Base-by-base conservation (phyloP, 208 protist species). In the Novymonas esmeraldas region DNA sequence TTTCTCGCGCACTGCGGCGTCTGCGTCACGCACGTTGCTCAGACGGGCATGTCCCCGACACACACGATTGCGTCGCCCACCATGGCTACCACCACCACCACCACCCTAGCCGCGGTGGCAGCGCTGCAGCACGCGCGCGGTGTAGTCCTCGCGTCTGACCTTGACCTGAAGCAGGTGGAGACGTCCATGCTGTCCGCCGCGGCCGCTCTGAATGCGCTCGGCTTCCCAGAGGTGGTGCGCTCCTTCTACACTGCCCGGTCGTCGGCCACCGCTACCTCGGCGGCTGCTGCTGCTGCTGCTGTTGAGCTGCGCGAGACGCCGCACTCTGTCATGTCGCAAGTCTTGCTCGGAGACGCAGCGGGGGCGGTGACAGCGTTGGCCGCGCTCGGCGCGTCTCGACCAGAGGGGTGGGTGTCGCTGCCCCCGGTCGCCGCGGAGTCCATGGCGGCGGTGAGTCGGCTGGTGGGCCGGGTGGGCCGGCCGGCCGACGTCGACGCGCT, bases 1-100 rank as follows among this genome's bases (percentile, higher is more conserved):
- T 92, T 95, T 58, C 78, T 95, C 29, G 78, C 84, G n/a, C 78
- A 90, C 76, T 91, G 84, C 46, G 82, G 89, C 44, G 68, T 86
- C 31, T 64, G 67, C 28, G 62, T 76, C 20, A 54, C 59, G 2
- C 44, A 69, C 46, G 71, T 68, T 20, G 48, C 42, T 26, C 71
- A 78, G 64, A 54, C 48, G 14, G 79, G 76, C n/a, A n/a, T n/a
- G n/a, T n/a, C n/a, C n/a, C n/a, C n/a, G n/a, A n/a, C n/a, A n/a
- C n/a, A n/a, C n/a, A n/a, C n/a, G n/a, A n/a, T n/a, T 36, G 41
- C 70, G 22, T 76, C 70, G n/a, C 56, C 70, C 26, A 18, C 26
- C 24, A 57, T 63, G 13, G 31, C 46, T 20, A 16, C 52, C 45
- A 81, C 33, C 20, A 62, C 34, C 6, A 49, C 28, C n/a, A 65